Evolutionary conservation across 1,284 basidiomycete species (phyloP).

Genomic region (Cerrena zonata): DNA sequence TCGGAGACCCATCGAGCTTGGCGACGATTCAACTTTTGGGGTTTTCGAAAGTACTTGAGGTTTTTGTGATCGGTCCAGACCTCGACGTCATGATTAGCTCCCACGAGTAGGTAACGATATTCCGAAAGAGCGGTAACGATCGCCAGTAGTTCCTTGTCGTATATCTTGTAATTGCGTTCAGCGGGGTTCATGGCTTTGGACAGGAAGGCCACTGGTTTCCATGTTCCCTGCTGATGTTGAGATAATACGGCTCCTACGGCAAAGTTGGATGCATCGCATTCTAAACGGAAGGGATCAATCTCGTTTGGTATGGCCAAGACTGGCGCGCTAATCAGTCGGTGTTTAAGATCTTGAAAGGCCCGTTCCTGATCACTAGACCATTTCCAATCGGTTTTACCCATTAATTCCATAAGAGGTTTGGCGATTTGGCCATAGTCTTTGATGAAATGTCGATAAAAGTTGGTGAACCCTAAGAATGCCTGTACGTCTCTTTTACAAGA

Average conservation of each 20-base stretch:
- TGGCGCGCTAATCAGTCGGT: constrained; percentile 18
- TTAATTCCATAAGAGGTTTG: constrained; percentile 24
- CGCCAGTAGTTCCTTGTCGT: constrained; percentile 18
- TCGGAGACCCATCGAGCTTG: constrained; percentile 36
- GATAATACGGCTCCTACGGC: constrained; percentile 14
- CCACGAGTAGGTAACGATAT: constrained; percentile 14
- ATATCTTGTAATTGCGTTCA: constrained; percentile 21
- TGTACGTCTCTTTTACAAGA: constrained; percentile 24
- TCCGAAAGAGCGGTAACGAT: constrained; percentile 14
- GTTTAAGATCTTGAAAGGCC: constrained; percentile 29
- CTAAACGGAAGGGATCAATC: constrained; percentile 14
- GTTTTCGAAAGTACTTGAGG: constrained; percentile 29
- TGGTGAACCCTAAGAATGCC: constrained; percentile 37
- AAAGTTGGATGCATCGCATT: constrained; percentile 16
- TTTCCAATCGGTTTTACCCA: constrained; percentile 19
- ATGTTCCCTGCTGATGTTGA: constrained; percentile 12
- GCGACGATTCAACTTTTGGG: constrained; percentile 30
- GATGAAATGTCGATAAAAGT: constrained; percentile 42
- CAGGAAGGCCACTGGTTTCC: constrained; percentile 26
- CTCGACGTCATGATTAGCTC: constrained; percentile 9
- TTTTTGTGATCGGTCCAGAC: constrained; percentile 39
- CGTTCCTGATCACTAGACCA: constrained; percentile 20
- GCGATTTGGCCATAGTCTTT: constrained; percentile 30
- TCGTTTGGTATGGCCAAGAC: constrained; percentile 18
- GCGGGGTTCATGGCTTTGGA: constrained; percentile 23